Base-by-base conservation (phyloP, 768 basidiomycete genomes). In the Psilocybe sp. region DNA sequence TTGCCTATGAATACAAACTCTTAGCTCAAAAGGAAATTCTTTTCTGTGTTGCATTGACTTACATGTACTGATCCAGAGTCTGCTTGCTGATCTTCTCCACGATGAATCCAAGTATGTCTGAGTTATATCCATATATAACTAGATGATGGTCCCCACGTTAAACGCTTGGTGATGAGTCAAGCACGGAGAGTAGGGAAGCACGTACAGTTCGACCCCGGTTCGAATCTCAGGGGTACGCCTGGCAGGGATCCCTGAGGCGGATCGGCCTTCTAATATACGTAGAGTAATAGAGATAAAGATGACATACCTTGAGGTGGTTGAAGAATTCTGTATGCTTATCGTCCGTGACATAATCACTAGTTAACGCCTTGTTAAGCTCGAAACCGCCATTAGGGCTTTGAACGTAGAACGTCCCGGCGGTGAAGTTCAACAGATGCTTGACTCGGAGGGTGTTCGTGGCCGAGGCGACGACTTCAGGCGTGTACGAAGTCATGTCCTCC, bases 101-200 rank as follows among this genome's bases (percentile, higher is more conserved):
- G 14, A 67, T 48, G 33, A 67, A 64, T 9, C 65, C 67, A 14
- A 65, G 50, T n/a, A 57, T 55, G 47, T 68, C 67, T 31, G 60
- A 55, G 38, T 60, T 64, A 50, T 45, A 63, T 4, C 68, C 67
- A 50, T 69, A 69, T 6, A 50, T 51, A 39, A 65, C 67, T 67
- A 34, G 8, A 13, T 18, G 9, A 28, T 28, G 23, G 23, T 28
- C 23, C 8, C n/a, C 10, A 37, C 3, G 14, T 40, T 20, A 5
- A 3, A 16, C 15, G 12, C 43, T 14, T 13, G 36, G 18, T n/a
- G n/a, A n/a, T n/a, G n/a, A n/a, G n/a, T 44, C 11, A 14, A 37
- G 14, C 28, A 39, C 3, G 4, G 23, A 20, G 12, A n/a, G 11
- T 12, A 13, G 23, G 8, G n/a, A 8, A 11, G 16, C 36, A 49